Conservation (phyloP, 139 green algal species). For the Penium margaritaceum region DNA sequence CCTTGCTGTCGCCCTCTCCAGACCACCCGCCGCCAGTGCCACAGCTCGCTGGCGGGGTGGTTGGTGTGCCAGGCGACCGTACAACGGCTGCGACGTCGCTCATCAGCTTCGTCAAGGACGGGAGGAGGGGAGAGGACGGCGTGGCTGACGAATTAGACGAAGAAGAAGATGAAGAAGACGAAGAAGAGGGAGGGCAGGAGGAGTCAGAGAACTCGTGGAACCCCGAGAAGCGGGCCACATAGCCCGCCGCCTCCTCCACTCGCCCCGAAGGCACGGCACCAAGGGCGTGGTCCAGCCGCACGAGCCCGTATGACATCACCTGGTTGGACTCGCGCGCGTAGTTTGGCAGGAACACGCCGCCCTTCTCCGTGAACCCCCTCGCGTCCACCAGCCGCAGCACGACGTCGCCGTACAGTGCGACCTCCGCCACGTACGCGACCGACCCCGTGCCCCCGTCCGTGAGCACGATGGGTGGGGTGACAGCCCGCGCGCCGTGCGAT, state of each 20-base stretch:
- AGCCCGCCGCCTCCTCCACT: slow-evolving; percentile 66
- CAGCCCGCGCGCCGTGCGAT: slow-evolving; percentile 59
- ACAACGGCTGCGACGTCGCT: neutral
- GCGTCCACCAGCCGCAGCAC: slow-evolving; percentile 66
- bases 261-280: slow-evolving; percentile 76
- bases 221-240: slow-evolving; percentile 73
- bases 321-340: slow-evolving; percentile 53
- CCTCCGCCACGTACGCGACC: slow-evolving; percentile 59
- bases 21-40: neutral
- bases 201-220: slow-evolving; percentile 91
- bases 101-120: slow-evolving; percentile 64
- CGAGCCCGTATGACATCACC: slow-evolving; percentile 62
- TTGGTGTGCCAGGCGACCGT: too few relatives aligned
- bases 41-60: neutral
- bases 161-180: neutral
- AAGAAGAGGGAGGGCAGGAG: neutral
- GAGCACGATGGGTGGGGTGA: slow-evolving; percentile 57
- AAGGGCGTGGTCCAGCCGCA: slow-evolving; percentile 84
- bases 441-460: slow-evolving; percentile 1
- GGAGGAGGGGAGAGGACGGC: too few relatives aligned
- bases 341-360: slow-evolving; percentile 67
- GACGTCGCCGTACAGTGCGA: slow-evolving; percentile 86
- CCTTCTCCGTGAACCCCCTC: neutral
- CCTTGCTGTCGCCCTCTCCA: neutral
- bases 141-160: too few relatives aligned